Conservation (phyloP, 2,329 filamentous ascomycete genomes). For the Orbilia blumenaviensis region DNA sequence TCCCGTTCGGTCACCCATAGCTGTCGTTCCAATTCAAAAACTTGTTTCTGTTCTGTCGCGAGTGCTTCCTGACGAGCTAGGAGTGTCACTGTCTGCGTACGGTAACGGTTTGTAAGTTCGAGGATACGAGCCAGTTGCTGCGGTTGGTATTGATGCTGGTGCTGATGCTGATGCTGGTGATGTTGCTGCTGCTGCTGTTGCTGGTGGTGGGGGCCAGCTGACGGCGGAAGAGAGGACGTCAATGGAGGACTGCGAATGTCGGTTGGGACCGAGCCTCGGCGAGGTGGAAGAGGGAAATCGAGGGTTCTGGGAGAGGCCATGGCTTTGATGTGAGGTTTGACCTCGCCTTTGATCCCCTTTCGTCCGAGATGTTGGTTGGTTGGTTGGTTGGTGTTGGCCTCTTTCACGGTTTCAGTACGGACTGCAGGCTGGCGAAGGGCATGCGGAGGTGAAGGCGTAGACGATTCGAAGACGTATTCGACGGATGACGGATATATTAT, state of each 20-base stretch:
- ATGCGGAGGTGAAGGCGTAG: constrained; percentile 30
- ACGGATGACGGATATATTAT: constrained; percentile 25
- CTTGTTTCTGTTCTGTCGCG: constrained; percentile 36
- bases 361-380: not conserved
- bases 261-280: constrained; percentile 28
- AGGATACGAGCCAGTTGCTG: constrained; percentile 52
- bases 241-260: constrained; percentile 44
- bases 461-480: constrained; percentile 1
- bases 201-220: not conserved
- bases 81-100: constrained; percentile 43
- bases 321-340: constrained; percentile 8
- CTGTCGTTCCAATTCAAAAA: constrained; percentile 53
- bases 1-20: constrained; percentile 49
- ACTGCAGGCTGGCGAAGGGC: not conserved
- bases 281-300: constrained; percentile 47
- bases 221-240: not conserved
- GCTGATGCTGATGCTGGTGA: constrained; percentile 37
- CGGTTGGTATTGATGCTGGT: constrained; percentile 41
- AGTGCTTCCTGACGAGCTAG: constrained; percentile 46
- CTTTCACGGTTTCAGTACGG: not conserved
- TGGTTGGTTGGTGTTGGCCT: not conserved
- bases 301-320: constrained; percentile 50
- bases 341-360: no score
- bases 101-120: constrained; percentile 51
- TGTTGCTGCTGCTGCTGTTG: constrained; percentile 47